phyloP scores from a whole-genome alignment of 331 rosid genomes.

The Malus hybrid region DNA sequence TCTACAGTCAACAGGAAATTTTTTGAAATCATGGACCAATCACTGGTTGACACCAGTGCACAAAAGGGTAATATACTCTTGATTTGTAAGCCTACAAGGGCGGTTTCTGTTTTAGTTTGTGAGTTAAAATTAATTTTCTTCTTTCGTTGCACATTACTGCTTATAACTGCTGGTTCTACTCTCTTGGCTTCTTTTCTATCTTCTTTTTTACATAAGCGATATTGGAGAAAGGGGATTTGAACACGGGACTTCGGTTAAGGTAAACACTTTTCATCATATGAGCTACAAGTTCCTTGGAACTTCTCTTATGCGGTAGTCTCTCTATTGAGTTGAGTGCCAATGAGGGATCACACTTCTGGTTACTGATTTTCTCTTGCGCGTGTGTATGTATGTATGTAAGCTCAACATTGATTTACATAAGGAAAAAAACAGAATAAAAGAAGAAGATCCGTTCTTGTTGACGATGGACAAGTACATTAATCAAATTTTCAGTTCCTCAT shows the following conservation, averaged over 20 bases:
- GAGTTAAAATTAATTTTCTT: not conserved
- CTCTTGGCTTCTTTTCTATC: not conserved
- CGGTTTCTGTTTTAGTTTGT: constrained; percentile 4
- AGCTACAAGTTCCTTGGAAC: no score
- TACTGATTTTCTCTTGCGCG: not conserved
- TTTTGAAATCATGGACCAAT: not conserved
- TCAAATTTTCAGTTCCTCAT: constrained; percentile 13
- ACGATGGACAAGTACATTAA: constrained; percentile 18
- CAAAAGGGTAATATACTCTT: not conserved
- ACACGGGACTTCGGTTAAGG: no score
- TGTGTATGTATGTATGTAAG: not conserved
- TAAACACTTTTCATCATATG: no score
- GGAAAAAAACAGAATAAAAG: not conserved
- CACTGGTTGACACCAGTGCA: not conserved
- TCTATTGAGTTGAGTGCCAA: not conserved
- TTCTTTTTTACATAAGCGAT: not conserved
- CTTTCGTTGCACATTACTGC: not conserved
- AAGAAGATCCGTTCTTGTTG: not conserved
- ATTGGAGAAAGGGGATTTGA: no score
- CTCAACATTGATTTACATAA: not conserved
- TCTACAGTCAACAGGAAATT: not conserved
- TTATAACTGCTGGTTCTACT: not conserved
- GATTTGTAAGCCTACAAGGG: not conserved
- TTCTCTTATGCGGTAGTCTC: not conserved
- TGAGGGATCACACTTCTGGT: no score